Percentiles rank a stretch among this genome's conserved stretches.
Conservation (phyloP, 2,329 filamentous ascomycete genomes). For the Arthrobotrys pseudoclavata region DNA sequence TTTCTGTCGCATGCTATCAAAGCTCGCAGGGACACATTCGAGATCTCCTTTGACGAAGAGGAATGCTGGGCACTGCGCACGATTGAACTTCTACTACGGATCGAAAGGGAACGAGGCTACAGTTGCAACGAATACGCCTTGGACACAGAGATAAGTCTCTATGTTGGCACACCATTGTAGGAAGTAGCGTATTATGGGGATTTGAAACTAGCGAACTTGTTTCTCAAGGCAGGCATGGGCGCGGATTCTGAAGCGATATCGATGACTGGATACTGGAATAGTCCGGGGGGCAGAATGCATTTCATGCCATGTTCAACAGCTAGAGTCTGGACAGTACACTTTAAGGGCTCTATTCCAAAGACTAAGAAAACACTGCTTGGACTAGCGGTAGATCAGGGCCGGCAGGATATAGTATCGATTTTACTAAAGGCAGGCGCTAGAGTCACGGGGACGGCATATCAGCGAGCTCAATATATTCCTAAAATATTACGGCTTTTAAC, state of each 20-base stretch:
- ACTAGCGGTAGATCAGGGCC: neutral
- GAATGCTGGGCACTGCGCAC: slow-evolving; percentile 14
- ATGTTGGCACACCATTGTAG: neutral
- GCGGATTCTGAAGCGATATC: no score
- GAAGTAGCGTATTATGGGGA: slow-evolving; percentile 3
- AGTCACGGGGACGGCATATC: neutral
- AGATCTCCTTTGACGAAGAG: neutral
- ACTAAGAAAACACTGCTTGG: neutral
- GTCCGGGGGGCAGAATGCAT: no score
- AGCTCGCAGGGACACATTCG: neutral
- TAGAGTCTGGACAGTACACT: no score
- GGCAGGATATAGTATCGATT: neutral
- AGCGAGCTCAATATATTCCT: neutral
- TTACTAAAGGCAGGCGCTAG: neutral
- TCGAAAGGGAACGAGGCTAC: neutral
- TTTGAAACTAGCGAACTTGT: neutral
- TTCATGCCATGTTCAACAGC: neutral
- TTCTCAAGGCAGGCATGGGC: neutral
- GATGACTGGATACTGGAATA: no score
- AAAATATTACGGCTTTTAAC: neutral
- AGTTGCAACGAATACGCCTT: no score
- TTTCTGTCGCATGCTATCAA: neutral
- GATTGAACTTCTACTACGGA: slow-evolving; percentile 2
- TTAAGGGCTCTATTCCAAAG: no score
- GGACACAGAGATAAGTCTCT: no score